Evolutionary conservation across 164 flowering plant genomes (phyloP), one percentile per base, ranked within the genome.

Genomic region (Aristolochia fimbriata): DNA sequence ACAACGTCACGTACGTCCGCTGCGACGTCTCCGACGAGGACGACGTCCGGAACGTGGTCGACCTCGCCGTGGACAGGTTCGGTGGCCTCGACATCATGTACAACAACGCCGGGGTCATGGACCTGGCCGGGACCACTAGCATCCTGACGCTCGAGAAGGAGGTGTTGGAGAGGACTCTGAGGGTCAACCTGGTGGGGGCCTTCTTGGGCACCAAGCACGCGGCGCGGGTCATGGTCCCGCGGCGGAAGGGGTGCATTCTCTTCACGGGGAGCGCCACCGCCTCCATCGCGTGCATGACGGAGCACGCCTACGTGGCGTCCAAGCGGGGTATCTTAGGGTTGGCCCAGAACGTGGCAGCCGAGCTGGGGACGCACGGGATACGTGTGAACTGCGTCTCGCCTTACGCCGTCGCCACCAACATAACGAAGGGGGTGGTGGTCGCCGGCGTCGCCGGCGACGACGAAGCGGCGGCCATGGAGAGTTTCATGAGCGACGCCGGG

Each of bases 181-280:
- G 6, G 19, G 52, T 49, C 6, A 49, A 49, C 22, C 20, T 49
- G 23, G 47, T 12, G 3, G 77, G 79, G 5, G 60, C 62, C 0
- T 70, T 75, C 69, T 59, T 75, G 47, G 79, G 67, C 14, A 56
- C 64, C 48, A 69, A 69, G 43, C 72, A 69, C 43, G 71, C 67
- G 5, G 58, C 72, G 2, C 11, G 61, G 6, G 61, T 43, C 49
- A 58, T 58, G 61, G 46, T 58, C 15, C 61, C 50, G 10, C 49
- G 8, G 19, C 20, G 49, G 6, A 41, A 24, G 9, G 61, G 61
- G 13, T 16, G 61, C 49, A 58, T 58, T 7, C 12, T 37, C 9
- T 37, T 37, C 43, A 37, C 43, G 9, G 43, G 43, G 20, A 58
- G 43, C 15, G 20, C 4, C 27, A 58, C 49, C 9, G 22, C 49